phyloP scores from a whole-genome alignment of 176 grass and related monocot species.

The Zoysia japonica region DNA sequence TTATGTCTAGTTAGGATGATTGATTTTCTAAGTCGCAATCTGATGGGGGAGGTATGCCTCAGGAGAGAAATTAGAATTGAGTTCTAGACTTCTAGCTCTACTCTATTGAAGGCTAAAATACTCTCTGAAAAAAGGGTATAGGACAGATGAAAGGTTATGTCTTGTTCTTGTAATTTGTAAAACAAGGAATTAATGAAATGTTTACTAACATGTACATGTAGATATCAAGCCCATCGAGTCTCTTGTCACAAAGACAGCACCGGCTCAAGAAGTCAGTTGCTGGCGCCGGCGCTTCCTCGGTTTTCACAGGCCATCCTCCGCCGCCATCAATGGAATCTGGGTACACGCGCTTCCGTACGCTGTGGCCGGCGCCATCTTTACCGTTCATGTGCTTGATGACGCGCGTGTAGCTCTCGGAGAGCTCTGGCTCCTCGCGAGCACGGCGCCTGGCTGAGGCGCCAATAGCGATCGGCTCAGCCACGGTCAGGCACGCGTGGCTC shows the following conservation, averaged over 20 bases:
- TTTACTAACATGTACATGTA: conserved; percentile 63
- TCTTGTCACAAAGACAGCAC: conserved; percentile 57
- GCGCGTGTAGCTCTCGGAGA: conserved; percentile 72
- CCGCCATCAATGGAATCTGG: conserved; percentile 30
- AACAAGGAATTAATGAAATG: neutral
- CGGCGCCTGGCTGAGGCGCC: conserved; percentile 23
- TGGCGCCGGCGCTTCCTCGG: conserved; percentile 37
- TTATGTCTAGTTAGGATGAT: neutral
- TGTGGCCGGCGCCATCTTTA: conserved; percentile 8
- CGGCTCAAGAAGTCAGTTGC: conserved; percentile 48
- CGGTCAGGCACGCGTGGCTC: conserved; percentile 27
- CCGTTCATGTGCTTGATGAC: conserved; percentile 58
- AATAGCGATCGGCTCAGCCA: conserved; percentile 52
- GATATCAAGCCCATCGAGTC: conserved; percentile 63
- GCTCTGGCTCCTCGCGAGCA: conserved; percentile 37
- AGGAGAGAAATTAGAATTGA: neutral
- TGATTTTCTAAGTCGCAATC: too few relatives aligned
- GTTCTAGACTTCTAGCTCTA: neutral
- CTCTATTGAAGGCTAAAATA: neutral
- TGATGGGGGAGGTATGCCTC: too few relatives aligned
- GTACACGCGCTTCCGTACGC: conserved; percentile 58
- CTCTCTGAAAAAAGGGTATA: neutral
- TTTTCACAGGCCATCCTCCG: conserved; percentile 18
- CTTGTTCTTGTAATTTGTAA: neutral
- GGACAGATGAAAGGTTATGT: neutral